Evolutionary conservation across 1,284 basidiomycete species (phyloP).

Genomic region (Leccinum huronense): DNA sequence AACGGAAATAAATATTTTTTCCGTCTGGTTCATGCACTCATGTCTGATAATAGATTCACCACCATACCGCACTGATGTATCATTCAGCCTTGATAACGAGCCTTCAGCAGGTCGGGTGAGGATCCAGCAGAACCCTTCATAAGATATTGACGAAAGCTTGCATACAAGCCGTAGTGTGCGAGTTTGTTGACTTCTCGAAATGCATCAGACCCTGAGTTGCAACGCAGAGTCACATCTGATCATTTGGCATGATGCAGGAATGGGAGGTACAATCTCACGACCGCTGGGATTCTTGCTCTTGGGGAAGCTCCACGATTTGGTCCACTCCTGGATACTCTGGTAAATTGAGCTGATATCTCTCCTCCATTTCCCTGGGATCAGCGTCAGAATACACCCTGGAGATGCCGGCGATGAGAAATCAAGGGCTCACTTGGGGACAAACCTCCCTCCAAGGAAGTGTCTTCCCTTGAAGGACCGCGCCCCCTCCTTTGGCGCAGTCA

Average conservation of each 20-base stretch:
- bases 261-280: conserved; percentile 11
- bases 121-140: neutral
- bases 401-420: neutral
- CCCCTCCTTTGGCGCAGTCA: conserved; percentile 95
- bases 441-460: conserved; percentile 83
- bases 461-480: conserved; percentile 71
- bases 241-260: neutral
- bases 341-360: conserved; percentile 74
- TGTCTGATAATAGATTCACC: neutral
- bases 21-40: neutral
- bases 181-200: neutral
- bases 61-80: neutral
- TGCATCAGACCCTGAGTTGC: neutral
- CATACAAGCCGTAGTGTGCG: neutral
- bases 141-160: neutral
- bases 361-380: conserved; percentile 57
- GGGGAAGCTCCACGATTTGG: conserved; percentile 75
- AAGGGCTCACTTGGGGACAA: conserved; percentile 75
- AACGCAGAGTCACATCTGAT: neutral
- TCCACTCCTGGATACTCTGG: conserved; percentile 73
- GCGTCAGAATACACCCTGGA: conserved; percentile 6
- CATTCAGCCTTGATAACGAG: neutral
- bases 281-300: conserved; percentile 6
- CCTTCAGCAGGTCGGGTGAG: neutral
- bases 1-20: neutral